Evolutionary conservation across 2,329 filamentous ascomycete genomes (phyloP), one percentile per base, ranked within the genome.

Genomic region (Ceratocystis albifundus): DNA sequence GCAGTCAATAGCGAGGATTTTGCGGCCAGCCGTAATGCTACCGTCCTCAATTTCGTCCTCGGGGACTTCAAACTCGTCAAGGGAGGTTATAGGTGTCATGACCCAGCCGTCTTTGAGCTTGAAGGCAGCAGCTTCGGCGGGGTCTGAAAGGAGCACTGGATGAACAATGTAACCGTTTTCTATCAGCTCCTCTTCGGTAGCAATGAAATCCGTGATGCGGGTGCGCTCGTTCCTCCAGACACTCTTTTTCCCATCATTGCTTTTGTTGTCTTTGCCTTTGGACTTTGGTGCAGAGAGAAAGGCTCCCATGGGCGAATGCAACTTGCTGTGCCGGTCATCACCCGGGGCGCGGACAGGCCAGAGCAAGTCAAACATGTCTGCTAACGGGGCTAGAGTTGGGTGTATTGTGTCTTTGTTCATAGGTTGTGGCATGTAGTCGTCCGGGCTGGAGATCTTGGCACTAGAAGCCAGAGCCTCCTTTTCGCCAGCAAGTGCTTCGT

Each of bases 271-370:
- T 1, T 79, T 76, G 28, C 88, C 90, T 5, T 88, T 84, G 2
- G 87, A 75, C 44, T 59, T 63, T 4, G 89, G 85, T 0, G 88
- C 84, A 3, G 87, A 88, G 69, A 97, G 81, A 77, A 97, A 92
- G 0, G 90, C 86, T 69, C 89, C 84, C 44, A 97, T 77, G 2
- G 94, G 92, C 3, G 94, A 97, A 75, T 95, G 88, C 72, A 99
- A 84, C 73, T 86, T 88, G 70, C 83, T 84, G 72, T 87, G 84
- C 73, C 86, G 89, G 70, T 90, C 88, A 74, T 97, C 93, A 3
- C 92, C 94, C 2, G 90, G 89, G 0, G 90, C 88, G 73, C 85
- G 88, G 67, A 96, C 84, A 8, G 92, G 93, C 91, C 94, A 96
- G 48, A 96, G 78, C 71, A 94, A 88, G 7, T 86, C 80, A 70